A percentile compares a stretch with the other conserved stretches of the same genome.
Evolutionary conservation across 306 rosid genomes (phyloP).

Genomic region (Cucumis sativus): Cucumber_9930_V3 NC_026657.2:37255501-37256000

Average conservation of each 20-base stretch:
- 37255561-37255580: slow-evolving; percentile 12
- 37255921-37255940: too few relatives aligned
- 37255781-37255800: slow-evolving; percentile 8
- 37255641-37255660: slow-evolving; percentile 2
- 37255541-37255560: slow-evolving; percentile 12
- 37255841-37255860: too few relatives aligned
- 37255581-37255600: slow-evolving; percentile 7
- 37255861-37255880: too few relatives aligned
- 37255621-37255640: slow-evolving; percentile 16
- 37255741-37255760: slow-evolving; percentile 7
- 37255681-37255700: slow-evolving; percentile 13
- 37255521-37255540: slow-evolving; percentile 12
- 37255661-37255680: slow-evolving; percentile 9
- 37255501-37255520: slow-evolving; percentile 19
- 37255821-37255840: too few relatives aligned
- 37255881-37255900: too few relatives aligned
- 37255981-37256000: too few relatives aligned
- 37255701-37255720: slow-evolving; percentile 12
- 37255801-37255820: not conserved
- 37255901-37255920: too few relatives aligned
- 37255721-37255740: slow-evolving; percentile 12
- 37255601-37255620: slow-evolving; percentile 13
- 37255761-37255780: slow-evolving; percentile 11
- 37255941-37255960: too few relatives aligned
- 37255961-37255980: not conserved